Base-by-base conservation (phyloP, 148 eudicot species). In the Oxyria digyna region DNA sequence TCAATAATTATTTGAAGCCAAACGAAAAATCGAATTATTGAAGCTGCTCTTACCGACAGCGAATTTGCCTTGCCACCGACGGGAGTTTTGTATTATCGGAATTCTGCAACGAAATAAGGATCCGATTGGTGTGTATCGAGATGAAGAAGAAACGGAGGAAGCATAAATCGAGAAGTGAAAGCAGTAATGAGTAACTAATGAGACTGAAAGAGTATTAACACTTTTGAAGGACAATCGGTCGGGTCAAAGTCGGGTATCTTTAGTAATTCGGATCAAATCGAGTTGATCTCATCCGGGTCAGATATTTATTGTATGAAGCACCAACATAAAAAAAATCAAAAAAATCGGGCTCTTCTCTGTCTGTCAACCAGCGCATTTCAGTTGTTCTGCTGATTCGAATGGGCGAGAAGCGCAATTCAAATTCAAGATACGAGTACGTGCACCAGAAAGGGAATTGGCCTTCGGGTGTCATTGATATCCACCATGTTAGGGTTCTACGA, bases 401-500 rank as follows among this genome's bases (percentile, higher is more conserved):
- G 83, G 77, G 38, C 48, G 80, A 81, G 46, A 62, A 73, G 26
- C 9, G 69, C 40, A 48, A 66, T 45, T 29, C 67, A 7, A 74
- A 78, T 74, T 75, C 80, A 69, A 80, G 81, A 78, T 89, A 76
- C 64, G 74, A 52, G 43, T 89, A 89, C 62, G 57, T 64, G 38
- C 85, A 85, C 52, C 86, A 87, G 37, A 71, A 43, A 29, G 74
- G 71, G 8, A 79, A 78, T 35, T 77, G 74, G 48, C 72, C 79
- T 62, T 66, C 80, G 55, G 77, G 78, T 69, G 74, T 75, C 49
- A 70, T 89, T 48, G 96, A 89, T 72, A 74, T 79, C 48, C 89
- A 89, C 76, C 85, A 80, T 68, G 62, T 89, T 43, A 66, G 29
- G 69, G 68, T 76, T 33, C 72, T 40, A 65, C 62, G 71, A 21